Base-by-base conservation (phyloP, 2,329 filamentous ascomycete species). In the Microsporum ferrugineum region DNA sequence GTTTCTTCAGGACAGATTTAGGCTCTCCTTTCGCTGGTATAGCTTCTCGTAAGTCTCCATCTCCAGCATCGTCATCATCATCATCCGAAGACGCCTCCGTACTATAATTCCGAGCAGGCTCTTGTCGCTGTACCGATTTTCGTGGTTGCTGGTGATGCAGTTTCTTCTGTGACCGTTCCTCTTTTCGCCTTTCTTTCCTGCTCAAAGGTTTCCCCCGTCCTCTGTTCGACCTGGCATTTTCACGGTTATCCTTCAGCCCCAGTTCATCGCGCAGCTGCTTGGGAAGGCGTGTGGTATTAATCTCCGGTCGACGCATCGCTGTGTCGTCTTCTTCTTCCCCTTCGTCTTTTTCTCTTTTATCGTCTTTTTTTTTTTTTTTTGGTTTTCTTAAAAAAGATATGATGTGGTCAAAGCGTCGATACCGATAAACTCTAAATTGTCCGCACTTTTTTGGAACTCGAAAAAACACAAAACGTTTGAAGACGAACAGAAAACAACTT, bases 161-260 rank as follows among this genome's bases (percentile, higher is more conserved):
- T 71, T 83, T 87, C 71, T 84, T 88, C 66, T 83, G 78, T 27
- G 78, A 75, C 60, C 88, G 80, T 66, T 88, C 83, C 14, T 81
- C 81, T 70, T 86, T 89, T 61, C 88, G 81, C 62, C 82, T 80
- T 60, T 88, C 84, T 75, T 88, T 88, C 66, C 86, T 80, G 53
- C 69, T 66, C 34, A 66, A 63, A 29, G 71, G 61, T 34, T 59
- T 41, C 33, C 63, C 64, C 27, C 69, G 68, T 63, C 69, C 71
- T 58, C 71, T 71, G 3, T 51, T 57, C 36, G 23, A 29, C 14
- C 51, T 10, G 29, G 31, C 31, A 7, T 7, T 34, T 12, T 36
- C 31, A 14, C 51, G 31, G 3, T 65, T 66, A 65, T 75, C 75
- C 31, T 66, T 68, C n/a, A 76, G 68, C 0, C 74, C 75, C 27